Evolutionary conservation across 768 basidiomycete genomes (phyloP), one percentile per base, ranked within the genome.

Genomic region (Infundibulicybe gibba): DNA sequence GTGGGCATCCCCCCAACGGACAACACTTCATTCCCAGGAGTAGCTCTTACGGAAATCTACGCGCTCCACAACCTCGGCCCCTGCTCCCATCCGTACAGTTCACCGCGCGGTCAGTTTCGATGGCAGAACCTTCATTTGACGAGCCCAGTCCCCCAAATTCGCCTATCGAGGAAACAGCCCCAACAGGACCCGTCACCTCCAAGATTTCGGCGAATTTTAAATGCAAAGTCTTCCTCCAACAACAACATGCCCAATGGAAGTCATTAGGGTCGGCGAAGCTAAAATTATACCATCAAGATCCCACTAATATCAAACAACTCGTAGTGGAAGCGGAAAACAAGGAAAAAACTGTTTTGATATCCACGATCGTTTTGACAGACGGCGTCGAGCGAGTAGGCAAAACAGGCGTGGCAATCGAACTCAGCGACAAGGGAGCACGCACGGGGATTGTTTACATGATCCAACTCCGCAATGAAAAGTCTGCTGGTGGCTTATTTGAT

Each of bases 341-440:
- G 61, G 78, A 83, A 47, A 85, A 84, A 56, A 74, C 82, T 4
- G 72, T 92, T 54, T 65, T 98, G 35, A 94, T 99, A 52, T 95
- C 92, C 35, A 97, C 97, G 5, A 97, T 98, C 51, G 90, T 99
- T 25, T 72, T 97, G 43, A 91, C 86, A 4, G 94, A 97, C 62
- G 97, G 94, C 6, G 95, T 98, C 20, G 97, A 99, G 68, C 77
- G 95, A 40, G 95, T 99, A n/a, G 97, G 91, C 16, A 97, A 95
- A 70, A 98, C 95, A 2, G 97, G 97, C 12, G 87, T 99, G 34
- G 97, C 97, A 39, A 86, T 99, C 52, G 95, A 98, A 66, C 69
- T 99, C 43, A 94, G 90, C 64, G 90, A 94, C 70, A 76, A 83
- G 47, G 97, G 97, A n/a, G 65, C 80, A 41, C 80, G 95, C 49